Evolutionary conservation across 2,329 filamentous ascomycete species (phyloP), one percentile per base, ranked within the genome.

Genomic region (Colletotrichum cuscutae): DNA sequence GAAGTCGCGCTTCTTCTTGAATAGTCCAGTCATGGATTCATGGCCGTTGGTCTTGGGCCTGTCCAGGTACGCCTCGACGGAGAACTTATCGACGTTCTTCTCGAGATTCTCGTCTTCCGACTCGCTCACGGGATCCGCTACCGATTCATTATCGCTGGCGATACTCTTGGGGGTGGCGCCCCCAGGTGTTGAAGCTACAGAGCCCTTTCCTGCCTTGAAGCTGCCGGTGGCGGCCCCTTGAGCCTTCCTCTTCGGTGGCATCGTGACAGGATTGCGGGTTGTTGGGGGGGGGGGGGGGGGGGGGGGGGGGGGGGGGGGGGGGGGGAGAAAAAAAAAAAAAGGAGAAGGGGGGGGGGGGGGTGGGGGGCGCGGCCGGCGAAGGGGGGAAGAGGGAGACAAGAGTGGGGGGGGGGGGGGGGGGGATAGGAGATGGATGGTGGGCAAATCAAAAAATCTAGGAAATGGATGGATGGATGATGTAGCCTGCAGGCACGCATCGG

Each of bases 171-270:
- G 89, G 32, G 90, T 92, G 32, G 83, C 88, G 22, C 88, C 86
- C 62, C 90, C 89, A 6, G 90, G 90, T 7, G 90, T 92, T 58
- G 90, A 91, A 72, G 87, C 82, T 68, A 85, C 85, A 53, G 89
- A 92, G 22, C 86, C 84, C 78, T 86, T 88, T 71, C 89, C 88
- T 35, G 85, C 85, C 81, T 92, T 92, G 32, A 84, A 79, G 52
- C 83, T 82, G 65, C 85, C 87, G 70, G 85, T 82, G 70, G 84
- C 84, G 77, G 83, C 85, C 80, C 80, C 77, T 73, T 80, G 79
- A 73, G 92, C 92, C 84, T 94, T 94, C 79, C 92, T 89, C 84
- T 95, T 95, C 22, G 88, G 86, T 75, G 92, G 89, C 93, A 95
- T 94, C 71, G 71, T 80, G 76, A 73, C 60, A 76, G 58, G 49